Evolutionary conservation across 495 filamentous ascomycete genomes (phyloP).

Genomic region (Penicillium waksmanii): DNA sequence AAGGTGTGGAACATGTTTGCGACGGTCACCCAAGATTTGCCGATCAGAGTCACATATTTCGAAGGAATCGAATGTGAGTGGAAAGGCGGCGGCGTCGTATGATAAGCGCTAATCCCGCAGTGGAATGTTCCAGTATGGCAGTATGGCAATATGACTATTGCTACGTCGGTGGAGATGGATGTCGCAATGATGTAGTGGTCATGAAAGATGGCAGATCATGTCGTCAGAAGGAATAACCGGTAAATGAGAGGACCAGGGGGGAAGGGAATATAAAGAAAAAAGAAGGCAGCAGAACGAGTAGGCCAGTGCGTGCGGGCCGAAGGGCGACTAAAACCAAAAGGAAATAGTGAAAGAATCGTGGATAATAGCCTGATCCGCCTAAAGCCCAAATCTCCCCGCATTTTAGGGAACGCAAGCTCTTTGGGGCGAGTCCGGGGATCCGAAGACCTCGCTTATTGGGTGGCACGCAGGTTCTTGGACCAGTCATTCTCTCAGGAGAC

Average conservation of each 20-base stretch:
- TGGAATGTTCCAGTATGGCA: background rate
- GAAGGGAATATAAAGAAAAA: slow-evolving; percentile 1
- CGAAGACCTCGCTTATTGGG: slow-evolving; percentile 23
- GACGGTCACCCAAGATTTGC: slow-evolving; percentile 8
- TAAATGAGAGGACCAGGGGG: background rate
- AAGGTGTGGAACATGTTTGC: slow-evolving; percentile 48
- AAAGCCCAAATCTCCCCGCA: slow-evolving; percentile 27
- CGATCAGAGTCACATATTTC: slow-evolving; percentile 23
- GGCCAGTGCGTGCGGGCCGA: slow-evolving; percentile 9
- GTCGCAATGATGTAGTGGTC: background rate
- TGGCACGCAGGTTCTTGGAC: background rate
- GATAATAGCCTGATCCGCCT: slow-evolving; percentile 27
- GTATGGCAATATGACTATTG: background rate
- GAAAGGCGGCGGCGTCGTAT: slow-evolving; percentile 11
- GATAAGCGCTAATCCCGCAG: slow-evolving; percentile 1
- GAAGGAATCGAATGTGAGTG: background rate
- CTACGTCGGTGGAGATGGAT: background rate
- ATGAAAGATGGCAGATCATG: slow-evolving; percentile 5
- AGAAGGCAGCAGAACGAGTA: slow-evolving; percentile 4
- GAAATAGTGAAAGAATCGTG: slow-evolving; percentile 6
- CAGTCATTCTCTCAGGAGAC: background rate
- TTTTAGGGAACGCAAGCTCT: slow-evolving; percentile 14
- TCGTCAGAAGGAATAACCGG: background rate
- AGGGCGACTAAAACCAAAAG: slow-evolving; percentile 17
- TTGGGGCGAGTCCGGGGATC: slow-evolving; percentile 15